phyloP scores from a whole-genome alignment of 495 filamentous ascomycete genomes.

The Neurospora discreta region DNA sequence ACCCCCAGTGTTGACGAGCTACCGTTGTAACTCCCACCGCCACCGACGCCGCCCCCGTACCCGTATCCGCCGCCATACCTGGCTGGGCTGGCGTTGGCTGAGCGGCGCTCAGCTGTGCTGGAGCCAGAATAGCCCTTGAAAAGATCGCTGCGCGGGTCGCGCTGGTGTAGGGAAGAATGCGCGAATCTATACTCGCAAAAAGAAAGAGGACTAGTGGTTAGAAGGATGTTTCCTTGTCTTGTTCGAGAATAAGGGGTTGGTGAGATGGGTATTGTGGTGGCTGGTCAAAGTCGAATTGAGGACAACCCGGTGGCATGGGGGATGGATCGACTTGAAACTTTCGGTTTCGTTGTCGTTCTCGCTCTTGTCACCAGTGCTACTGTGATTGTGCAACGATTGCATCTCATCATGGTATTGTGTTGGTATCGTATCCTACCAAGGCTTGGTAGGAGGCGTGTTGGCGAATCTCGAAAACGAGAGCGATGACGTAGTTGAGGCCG shows the following conservation, averaged over 20 bases:
- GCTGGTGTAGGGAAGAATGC: constrained; percentile 58
- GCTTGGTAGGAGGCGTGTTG: neutral
- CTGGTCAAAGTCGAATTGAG: neutral
- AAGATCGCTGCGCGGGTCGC: constrained; percentile 77
- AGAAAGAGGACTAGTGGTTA: neutral
- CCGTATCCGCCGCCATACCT: constrained; percentile 46
- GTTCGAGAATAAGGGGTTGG: neutral
- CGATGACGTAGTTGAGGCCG: neutral
- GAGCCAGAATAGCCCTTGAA: constrained; percentile 76
- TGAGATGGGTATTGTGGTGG: neutral
- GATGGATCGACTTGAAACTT: neutral
- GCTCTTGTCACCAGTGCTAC: neutral
- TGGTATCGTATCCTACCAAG: neutral
- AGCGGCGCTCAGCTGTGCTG: constrained; percentile 40
- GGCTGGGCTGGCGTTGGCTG: constrained; percentile 36
- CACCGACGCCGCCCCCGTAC: constrained; percentile 39
- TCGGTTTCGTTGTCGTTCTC: neutral
- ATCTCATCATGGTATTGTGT: neutral
- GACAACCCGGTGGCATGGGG: neutral
- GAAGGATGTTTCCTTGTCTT: constrained; percentile 32
- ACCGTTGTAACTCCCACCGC: constrained; percentile 8
- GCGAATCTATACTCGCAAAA: constrained; percentile 38
- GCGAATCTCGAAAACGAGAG: neutral
- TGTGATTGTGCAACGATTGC: neutral
- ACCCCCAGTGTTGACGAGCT: constrained; percentile 20